Conservation (phyloP, 2,329 filamentous ascomycete genomes). For the Aureobasidium sp. region DNA sequence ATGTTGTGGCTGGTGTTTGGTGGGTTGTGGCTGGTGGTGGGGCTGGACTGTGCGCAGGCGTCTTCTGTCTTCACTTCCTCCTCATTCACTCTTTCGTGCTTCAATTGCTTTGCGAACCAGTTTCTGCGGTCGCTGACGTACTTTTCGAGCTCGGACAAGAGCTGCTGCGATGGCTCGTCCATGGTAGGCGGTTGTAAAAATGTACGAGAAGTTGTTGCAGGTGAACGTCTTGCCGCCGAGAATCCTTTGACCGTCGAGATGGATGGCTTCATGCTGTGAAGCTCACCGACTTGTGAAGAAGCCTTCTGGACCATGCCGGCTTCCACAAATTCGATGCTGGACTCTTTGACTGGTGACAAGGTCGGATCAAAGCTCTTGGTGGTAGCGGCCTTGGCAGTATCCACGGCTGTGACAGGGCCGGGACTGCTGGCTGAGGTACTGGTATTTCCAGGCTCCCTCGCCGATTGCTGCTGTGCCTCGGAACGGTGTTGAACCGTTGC, state of each 20-base stretch:
- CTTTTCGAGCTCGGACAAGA: background rate
- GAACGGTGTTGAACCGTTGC: background rate
- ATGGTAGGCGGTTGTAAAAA: background rate
- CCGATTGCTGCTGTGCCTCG: background rate
- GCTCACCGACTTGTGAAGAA: background rate
- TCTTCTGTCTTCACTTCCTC: background rate
- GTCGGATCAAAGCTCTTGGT: background rate
- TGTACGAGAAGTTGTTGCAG: background rate
- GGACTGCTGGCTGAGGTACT: background rate
- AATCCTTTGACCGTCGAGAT: background rate
- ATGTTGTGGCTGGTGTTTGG: background rate
- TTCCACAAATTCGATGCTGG: background rate
- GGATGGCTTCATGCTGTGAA: background rate
- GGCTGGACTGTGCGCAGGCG: background rate
- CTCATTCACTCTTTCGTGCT: background rate
- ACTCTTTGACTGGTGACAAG: background rate
- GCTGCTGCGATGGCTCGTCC: background rate
- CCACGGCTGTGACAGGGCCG: background rate
- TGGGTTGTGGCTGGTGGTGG: background rate
- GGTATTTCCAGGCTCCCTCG: slow-evolving; percentile 4
- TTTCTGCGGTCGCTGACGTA: background rate
- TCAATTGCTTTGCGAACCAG: background rate
- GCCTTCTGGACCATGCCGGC: background rate
- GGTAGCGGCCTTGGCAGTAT: background rate
- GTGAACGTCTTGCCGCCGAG: background rate